Evolutionary conservation across 2,329 filamentous ascomycete species (phyloP).

Genomic region (Arthroderma uncinatum): DNA sequence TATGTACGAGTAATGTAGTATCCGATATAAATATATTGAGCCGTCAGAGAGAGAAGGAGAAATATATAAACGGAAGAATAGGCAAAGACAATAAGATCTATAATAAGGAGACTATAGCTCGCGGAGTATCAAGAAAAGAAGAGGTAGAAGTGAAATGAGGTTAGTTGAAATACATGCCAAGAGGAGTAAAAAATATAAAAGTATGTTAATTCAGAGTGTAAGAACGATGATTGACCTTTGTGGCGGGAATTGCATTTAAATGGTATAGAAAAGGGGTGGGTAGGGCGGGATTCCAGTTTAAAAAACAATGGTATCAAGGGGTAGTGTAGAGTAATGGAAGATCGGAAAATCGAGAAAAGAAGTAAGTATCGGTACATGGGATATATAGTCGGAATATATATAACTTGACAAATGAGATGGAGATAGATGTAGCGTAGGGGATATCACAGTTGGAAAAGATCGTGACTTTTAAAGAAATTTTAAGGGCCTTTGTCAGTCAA

Average conservation of each 20-base stretch:
- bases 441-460: not conserved
- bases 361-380: not conserved
- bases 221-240: not conserved
- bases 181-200: not conserved
- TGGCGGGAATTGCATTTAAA: not conserved
- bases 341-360: not conserved
- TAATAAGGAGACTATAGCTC: not conserved
- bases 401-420: not conserved
- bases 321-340: not conserved
- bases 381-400: not conserved
- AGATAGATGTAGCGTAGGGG: not conserved
- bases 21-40: not conserved
- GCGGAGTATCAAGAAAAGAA: not conserved
- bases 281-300: not conserved
- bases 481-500: not conserved
- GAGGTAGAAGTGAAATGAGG: not conserved
- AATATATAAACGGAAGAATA: not conserved
- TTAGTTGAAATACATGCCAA: not conserved
- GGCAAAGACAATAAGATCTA: not conserved
- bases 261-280: not conserved
- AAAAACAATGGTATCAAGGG: constrained; percentile 2
- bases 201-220: not conserved
- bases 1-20: not conserved
- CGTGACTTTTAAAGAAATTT: not conserved
- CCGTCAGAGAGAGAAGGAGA: not conserved